A percentile compares a stretch with the other conserved stretches of the same genome.
Evolutionary conservation across 306 rosid genomes (phyloP).

Genomic region (Casuarina glauca): DNA sequence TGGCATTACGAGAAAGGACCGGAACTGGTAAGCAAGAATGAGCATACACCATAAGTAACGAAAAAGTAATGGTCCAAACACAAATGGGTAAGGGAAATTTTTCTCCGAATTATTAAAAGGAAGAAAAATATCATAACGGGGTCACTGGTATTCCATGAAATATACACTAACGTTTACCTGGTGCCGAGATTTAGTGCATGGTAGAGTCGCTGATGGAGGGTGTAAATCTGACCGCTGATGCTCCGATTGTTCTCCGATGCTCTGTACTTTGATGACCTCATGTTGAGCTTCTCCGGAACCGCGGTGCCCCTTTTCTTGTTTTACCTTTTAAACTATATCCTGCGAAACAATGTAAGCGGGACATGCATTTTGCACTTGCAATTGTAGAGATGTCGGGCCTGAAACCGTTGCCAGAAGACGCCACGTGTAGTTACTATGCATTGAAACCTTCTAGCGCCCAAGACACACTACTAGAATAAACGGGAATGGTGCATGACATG

Average conservation of each 20-base stretch:
- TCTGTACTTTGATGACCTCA: neutral
- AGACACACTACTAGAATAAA: too few species aligned
- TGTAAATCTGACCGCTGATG: slow-evolving; percentile 43
- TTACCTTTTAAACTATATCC: neutral
- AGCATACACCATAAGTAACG: neutral
- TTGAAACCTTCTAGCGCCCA: too few species aligned
- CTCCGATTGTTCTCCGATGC: slow-evolving; percentile 35
- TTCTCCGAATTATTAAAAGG: neutral
- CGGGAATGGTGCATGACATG: too few species aligned
- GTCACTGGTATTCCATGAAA: neutral
- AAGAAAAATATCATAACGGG: neutral
- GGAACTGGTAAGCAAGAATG: neutral
- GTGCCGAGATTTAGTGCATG: slow-evolving; percentile 73
- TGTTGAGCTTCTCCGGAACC: neutral
- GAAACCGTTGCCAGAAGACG: too few species aligned
- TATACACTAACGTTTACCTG: slow-evolving; percentile 39
- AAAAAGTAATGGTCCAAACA: neutral
- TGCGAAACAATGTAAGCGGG: too few species aligned
- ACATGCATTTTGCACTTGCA: too few species aligned
- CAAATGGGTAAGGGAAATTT: neutral
- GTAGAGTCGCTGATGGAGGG: slow-evolving; percentile 73
- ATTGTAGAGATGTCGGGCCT: too few species aligned
- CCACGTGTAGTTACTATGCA: too few species aligned
- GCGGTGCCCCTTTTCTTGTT: neutral
- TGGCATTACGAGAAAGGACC: neutral